phyloP scores from a whole-genome alignment of 2,329 filamentous ascomycete species.

The Aspergillus melleus region DNA sequence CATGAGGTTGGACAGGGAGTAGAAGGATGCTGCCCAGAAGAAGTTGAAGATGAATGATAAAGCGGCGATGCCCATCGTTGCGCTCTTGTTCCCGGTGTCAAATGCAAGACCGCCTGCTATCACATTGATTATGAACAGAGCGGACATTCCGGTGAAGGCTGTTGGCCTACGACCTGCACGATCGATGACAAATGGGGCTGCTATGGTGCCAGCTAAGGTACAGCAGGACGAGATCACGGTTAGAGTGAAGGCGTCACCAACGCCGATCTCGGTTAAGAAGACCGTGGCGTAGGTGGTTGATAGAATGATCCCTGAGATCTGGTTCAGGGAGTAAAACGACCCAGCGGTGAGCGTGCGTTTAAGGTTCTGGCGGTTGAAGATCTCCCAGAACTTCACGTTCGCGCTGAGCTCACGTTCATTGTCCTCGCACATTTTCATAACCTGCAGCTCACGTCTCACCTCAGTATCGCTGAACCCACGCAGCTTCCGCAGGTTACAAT shows the following conservation, averaged over 20 bases:
- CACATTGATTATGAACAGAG: constrained; percentile 35
- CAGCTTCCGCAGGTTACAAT: constrained; percentile 30
- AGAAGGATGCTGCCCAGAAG: constrained; percentile 40
- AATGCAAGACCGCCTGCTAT: constrained; percentile 36
- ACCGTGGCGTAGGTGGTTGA: constrained; percentile 41
- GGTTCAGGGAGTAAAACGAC: constrained; percentile 38
- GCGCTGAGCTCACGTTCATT: no score
- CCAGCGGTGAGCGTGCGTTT: constrained; percentile 38
- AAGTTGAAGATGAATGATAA: constrained; percentile 40
- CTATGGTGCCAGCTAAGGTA: constrained; percentile 37
- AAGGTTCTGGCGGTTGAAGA: constrained; percentile 36
- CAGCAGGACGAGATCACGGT: constrained; percentile 39
- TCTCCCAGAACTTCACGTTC: constrained; percentile 34
- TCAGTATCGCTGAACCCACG: constrained; percentile 32
- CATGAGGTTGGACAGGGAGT: constrained; percentile 35
- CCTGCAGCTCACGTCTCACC: constrained; percentile 33
- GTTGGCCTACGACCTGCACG: constrained; percentile 37
- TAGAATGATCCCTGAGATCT: constrained; percentile 39
- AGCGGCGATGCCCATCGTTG: constrained; percentile 30
- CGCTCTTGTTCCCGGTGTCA: constrained; percentile 20
- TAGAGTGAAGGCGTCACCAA: constrained; percentile 35
- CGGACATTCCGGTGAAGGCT: constrained; percentile 36
- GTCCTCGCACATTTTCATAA: constrained; percentile 30
- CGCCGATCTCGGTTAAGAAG: constrained; percentile 35
- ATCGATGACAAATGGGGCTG: constrained; percentile 38